phyloP scores from a whole-genome alignment of 2,329 filamentous ascomycete species.

The Blastomyces percursus region DNA sequence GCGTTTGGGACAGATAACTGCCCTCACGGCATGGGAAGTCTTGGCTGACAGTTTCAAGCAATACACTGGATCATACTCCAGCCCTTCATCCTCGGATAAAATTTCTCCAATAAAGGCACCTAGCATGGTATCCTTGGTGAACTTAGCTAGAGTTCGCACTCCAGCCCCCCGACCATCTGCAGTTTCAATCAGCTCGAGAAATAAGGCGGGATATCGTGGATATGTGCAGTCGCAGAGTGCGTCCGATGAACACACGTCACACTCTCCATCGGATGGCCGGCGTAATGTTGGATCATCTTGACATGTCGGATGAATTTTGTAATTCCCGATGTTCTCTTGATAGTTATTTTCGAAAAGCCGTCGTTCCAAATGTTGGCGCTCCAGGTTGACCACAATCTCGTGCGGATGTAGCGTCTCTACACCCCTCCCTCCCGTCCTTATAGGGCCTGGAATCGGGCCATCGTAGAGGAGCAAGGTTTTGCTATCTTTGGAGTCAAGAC shows the following conservation, averaged over 20 bases:
- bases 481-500: not conserved
- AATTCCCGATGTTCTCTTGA: not conserved
- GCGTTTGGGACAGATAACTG: conserved; percentile 14
- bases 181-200: conserved; percentile 23
- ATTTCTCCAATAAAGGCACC: conserved; percentile 21
- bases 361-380: not conserved
- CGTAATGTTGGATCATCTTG: not conserved
- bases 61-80: conserved; percentile 15
- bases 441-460: not conserved
- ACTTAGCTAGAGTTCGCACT: conserved; percentile 20
- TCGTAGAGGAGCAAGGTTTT: not conserved
- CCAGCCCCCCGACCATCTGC: conserved; percentile 19
- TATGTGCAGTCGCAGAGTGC: conserved; percentile 17
- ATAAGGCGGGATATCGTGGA: conserved; percentile 13
- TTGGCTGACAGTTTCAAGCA: conserved; percentile 5
- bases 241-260: conserved; percentile 14
- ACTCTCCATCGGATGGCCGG: conserved; percentile 12
- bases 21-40: not conserved
- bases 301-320: not conserved
- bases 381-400: not conserved
- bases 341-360: not conserved
- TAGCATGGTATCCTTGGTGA: conserved; percentile 18
- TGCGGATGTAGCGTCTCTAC: conserved; percentile 1
- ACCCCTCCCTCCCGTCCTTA: not conserved
- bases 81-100: not conserved